Percentiles rank a stretch among this genome's conserved stretches.
Evolutionary conservation across 2,329 filamentous ascomycete species (phyloP).

Genomic region (Cordyceps farinosa): DNA sequence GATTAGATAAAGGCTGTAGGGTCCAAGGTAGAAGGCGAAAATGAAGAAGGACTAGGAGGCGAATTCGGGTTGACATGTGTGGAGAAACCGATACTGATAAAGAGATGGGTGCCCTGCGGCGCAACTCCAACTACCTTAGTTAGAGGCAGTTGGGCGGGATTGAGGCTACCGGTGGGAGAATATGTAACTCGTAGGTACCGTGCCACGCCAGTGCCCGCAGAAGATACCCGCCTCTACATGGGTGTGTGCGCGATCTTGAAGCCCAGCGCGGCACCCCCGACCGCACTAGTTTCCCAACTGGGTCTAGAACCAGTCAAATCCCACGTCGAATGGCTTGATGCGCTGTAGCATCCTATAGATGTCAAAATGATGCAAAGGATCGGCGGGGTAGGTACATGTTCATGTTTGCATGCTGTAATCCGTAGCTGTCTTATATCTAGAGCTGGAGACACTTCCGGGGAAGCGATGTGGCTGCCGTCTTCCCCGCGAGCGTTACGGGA

Average conservation of each 20-base stretch:
- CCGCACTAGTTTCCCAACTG: constrained; percentile 4
- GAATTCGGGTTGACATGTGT: constrained; percentile 17
- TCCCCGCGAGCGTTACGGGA: not conserved
- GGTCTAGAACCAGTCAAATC: constrained; percentile 3
- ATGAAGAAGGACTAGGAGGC: constrained; percentile 12
- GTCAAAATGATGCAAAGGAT: not conserved
- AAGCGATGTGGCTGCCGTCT: not conserved
- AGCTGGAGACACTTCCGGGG: too few species aligned
- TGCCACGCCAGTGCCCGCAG: not conserved
- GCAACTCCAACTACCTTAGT: not conserved
- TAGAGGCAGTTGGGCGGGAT: constrained; percentile 7
- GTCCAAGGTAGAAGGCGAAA: not conserved
- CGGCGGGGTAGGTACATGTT: not conserved
- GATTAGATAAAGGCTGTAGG: constrained; percentile 1
- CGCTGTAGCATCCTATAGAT: not conserved
- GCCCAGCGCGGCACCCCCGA: not conserved
- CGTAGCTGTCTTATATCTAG: not conserved
- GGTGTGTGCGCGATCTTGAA: not conserved
- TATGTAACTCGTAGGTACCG: constrained; percentile 3
- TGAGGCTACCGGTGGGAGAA: not conserved
- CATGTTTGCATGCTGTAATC: too few species aligned
- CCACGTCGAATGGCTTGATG: not conserved
- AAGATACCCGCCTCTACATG: constrained; percentile 13
- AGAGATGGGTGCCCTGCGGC: constrained; percentile 1
- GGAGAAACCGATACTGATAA: constrained; percentile 13